Evolutionary conservation across 148 eudicot species (phyloP).

Genomic region (Silene conica): DNA sequence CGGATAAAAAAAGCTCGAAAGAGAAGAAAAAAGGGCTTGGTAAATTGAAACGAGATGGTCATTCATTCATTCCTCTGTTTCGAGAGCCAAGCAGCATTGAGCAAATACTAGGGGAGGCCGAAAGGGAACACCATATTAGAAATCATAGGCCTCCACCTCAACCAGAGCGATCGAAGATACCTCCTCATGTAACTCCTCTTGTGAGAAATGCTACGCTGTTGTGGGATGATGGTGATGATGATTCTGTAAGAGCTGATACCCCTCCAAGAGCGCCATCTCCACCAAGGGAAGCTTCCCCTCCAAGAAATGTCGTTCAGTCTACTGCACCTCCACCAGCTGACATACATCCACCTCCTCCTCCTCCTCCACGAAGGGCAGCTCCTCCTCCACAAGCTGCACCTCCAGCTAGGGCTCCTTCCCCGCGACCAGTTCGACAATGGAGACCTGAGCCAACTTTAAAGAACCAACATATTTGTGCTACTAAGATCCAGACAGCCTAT

Average conservation of each 20-base stretch:
- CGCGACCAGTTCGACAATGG: constrained; percentile 31
- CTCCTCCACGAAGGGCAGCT: constrained; percentile 28
- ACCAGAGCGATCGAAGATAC: constrained; percentile 38
- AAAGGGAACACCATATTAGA: constrained; percentile 44
- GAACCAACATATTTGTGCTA: constrained; percentile 61
- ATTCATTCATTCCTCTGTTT: constrained; percentile 73
- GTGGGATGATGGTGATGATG: constrained; percentile 20
- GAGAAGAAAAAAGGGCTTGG: constrained; percentile 56
- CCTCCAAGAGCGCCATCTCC: constrained; percentile 32
- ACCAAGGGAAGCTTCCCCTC: constrained; percentile 28
- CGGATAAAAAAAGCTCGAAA: constrained; percentile 59
- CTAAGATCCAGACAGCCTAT: constrained; percentile 76
- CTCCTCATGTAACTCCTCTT: constrained; percentile 37
- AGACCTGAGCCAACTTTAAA: constrained; percentile 64
- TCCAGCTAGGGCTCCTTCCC: constrained; percentile 38
- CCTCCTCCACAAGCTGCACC: constrained; percentile 28
- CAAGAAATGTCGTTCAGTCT: constrained; percentile 26
- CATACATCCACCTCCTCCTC: constrained; percentile 15
- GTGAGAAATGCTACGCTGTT: constrained; percentile 35
- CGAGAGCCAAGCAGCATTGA: constrained; percentile 93
- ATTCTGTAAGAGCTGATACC: constrained; percentile 31
- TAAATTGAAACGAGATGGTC: constrained; percentile 41
- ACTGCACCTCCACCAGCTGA: constrained; percentile 4
- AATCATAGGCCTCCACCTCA: constrained; percentile 44
- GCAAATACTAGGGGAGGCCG: constrained; percentile 79